These are phyloP conservation scores for Colletotrichum graminicola DNA, from an alignment of 2,329 filamentous ascomycete genomes.

Conservation along the genomic window DNA sequence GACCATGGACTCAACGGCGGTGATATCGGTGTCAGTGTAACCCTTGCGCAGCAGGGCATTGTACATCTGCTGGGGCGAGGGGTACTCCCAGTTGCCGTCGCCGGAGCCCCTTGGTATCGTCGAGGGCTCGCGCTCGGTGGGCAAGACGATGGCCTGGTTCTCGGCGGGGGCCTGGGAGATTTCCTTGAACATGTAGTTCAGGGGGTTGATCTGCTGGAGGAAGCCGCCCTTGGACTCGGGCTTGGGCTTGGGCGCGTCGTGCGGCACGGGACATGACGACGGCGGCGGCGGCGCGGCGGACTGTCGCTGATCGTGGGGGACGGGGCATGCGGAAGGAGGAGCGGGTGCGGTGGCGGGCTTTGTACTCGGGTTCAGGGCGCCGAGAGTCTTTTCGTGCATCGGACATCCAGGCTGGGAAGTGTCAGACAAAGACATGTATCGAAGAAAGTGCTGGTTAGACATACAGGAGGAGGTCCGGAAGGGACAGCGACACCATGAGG, in stretches of 20 bases:
- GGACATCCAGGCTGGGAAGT: slow-evolving; percentile 63
- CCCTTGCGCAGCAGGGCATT: slow-evolving; percentile 97
- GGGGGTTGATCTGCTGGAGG: slow-evolving; percentile 70
- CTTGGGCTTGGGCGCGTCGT: slow-evolving; percentile 49
- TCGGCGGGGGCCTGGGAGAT: slow-evolving; percentile 84
- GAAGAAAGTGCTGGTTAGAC: slow-evolving; percentile 40
- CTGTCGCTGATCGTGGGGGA: slow-evolving; percentile 46
- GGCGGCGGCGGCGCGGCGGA: slow-evolving; percentile 46
- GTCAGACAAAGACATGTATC: slow-evolving; percentile 43
- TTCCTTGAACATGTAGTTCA: slow-evolving; percentile 96
- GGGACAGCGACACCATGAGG: slow-evolving; percentile 44
- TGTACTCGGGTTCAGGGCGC: slow-evolving; percentile 57
- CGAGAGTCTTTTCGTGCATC: slow-evolving; percentile 67
- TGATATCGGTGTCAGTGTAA: slow-evolving; percentile 92
- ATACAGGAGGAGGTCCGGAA: slow-evolving; percentile 55
- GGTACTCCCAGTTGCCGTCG: slow-evolving; percentile 93
- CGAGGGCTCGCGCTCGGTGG: slow-evolving; percentile 84
- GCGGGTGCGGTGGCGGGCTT: slow-evolving; percentile 43
- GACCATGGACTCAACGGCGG: slow-evolving; percentile 96
- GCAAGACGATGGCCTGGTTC: slow-evolving; percentile 79
- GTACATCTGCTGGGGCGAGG: slow-evolving; percentile 99
- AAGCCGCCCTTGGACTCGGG: slow-evolving; percentile 60
- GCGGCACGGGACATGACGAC: slow-evolving; percentile 61
- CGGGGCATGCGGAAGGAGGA: slow-evolving; percentile 49
- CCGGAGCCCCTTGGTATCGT: slow-evolving; percentile 90